Evolutionary conservation across 805 yeast species (phyloP).

Genomic region (Hyphopichia homilentoma): DNA sequence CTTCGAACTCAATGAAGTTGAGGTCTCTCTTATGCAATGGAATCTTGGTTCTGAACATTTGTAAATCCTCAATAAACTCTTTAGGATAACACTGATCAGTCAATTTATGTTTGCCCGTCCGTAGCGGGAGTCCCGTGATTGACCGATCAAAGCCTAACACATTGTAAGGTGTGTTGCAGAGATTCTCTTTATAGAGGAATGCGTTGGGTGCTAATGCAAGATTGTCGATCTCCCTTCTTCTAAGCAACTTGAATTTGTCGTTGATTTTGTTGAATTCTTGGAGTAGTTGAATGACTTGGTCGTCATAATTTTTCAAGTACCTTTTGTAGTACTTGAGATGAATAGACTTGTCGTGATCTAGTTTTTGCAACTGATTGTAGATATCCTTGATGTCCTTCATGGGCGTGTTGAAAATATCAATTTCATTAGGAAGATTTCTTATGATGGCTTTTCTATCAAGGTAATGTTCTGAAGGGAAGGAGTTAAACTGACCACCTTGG

Average conservation of each 20-base stretch:
- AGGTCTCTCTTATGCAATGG: slow-evolving; percentile 34
- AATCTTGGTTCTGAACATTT: slow-evolving; percentile 23
- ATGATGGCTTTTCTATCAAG: slow-evolving; percentile 28
- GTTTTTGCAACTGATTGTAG: slow-evolving; percentile 24
- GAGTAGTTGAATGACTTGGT: slow-evolving; percentile 22
- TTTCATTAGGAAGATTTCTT: slow-evolving; percentile 31
- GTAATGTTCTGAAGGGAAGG: slow-evolving; percentile 31
- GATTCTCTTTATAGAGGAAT: slow-evolving; percentile 24
- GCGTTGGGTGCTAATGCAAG: slow-evolving; percentile 25
- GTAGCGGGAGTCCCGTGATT: slow-evolving; percentile 35
- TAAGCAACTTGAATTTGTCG: slow-evolving; percentile 32
- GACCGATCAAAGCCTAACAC: slow-evolving; percentile 40
- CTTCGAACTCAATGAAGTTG: slow-evolving; percentile 25
- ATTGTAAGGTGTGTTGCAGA: slow-evolving; percentile 32
- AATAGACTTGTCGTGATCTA: slow-evolving; percentile 35
- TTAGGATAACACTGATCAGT: slow-evolving; percentile 24
- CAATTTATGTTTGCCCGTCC: slow-evolving; percentile 16
- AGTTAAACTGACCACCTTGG: slow-evolving; percentile 30
- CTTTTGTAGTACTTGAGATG: slow-evolving; percentile 35
- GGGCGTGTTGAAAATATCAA: slow-evolving; percentile 29
- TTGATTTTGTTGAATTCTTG: slow-evolving; percentile 35
- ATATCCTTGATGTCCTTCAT: slow-evolving; percentile 25
- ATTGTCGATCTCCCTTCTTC: slow-evolving; percentile 30
- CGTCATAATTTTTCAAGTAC: slow-evolving; percentile 28
- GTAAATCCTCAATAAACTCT: slow-evolving; percentile 37